Base-by-base conservation (phyloP, 257 asterid species). In the Capsicum baccatum region DNA sequence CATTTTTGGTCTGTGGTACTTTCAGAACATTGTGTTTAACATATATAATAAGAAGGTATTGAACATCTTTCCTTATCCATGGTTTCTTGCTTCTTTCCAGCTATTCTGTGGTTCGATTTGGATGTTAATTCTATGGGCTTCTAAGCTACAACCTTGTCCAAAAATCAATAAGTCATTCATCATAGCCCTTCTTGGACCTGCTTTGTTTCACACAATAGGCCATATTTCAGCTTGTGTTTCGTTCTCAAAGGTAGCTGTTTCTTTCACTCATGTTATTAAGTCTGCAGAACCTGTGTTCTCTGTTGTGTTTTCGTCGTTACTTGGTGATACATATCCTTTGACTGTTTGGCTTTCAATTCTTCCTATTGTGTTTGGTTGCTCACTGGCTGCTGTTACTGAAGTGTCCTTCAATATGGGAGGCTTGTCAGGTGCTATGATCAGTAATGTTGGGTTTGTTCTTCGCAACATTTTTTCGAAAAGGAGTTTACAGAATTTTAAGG, bases 141-240 rank as follows among this genome's bases (percentile, higher is more conserved):
- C 86, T 9, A 96, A 91, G 92, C 85, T 93, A 48, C 97, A 93
- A 78, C 92, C 97, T 9, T 92, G 95, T 33, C 99, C 99, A 0
- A 96, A 94, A 81, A 92, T 96, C 12, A 89, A 92, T 52, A 96
- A 91, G 64, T 88, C 99, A 0, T 96, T 96, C 52, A 89, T 96
- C 12, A 12, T 92, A 82, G 99, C 99, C 10, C 94, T 96, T 83
- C 94, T 96, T 52, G 99, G 97, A 11, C 99, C 98, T 79, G 97
- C 99, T 3, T 94, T 96, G 66, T 96, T 94, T 84, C 98, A 94
- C 91, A 96, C 98, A 0, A 86, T 94, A 48, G 98, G 99, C 86
- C 99, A 96, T 87, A 96, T 96, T 57, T 96, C 99, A 9, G 99
- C 99, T 8, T 96, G 99, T 83, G 99, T 96, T 85, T 96, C 99